Percentiles rank a stretch among this genome's conserved stretches.
Conservation (phyloP, 2,329 filamentous ascomycete species). For the Neurospora sp. region DNA sequence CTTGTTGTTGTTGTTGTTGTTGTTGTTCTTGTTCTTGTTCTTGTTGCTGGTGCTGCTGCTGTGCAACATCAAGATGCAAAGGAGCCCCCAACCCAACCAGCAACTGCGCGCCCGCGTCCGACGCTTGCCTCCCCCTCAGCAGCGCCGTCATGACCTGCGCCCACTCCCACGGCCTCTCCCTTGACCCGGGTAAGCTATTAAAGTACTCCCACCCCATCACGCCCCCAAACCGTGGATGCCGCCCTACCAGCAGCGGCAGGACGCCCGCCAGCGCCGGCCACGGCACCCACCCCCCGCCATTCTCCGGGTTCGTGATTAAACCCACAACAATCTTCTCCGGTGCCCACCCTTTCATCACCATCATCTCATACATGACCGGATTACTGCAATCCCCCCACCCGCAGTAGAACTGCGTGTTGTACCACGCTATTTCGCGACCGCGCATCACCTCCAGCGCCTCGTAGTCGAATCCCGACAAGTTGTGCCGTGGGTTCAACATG, state of each 20-base stretch:
- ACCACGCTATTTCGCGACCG: conserved; percentile 61
- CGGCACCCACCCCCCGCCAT: conserved; percentile 57
- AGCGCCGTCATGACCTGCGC: conserved; percentile 49
- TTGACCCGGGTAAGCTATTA: conserved; percentile 55
- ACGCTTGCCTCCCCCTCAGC: conserved; percentile 20
- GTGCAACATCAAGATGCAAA: background rate
- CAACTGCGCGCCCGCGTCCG: conserved; percentile 4
- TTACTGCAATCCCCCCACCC: conserved; percentile 63
- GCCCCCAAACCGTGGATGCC: conserved; percentile 60
- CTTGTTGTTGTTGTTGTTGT: background rate
- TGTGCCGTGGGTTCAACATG: conserved; percentile 49
- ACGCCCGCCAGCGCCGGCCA: conserved; percentile 47
- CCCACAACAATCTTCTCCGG: conserved; percentile 63
- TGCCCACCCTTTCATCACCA: conserved; percentile 49
- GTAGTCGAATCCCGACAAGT: conserved; percentile 70
- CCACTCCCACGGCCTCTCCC: conserved; percentile 61
- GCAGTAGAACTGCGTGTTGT: conserved; percentile 79
- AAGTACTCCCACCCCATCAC: conserved; percentile 88
- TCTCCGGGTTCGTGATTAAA: conserved; percentile 62
- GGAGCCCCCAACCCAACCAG: background rate
- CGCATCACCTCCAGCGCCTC: conserved; percentile 55
- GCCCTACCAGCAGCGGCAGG: conserved; percentile 43
- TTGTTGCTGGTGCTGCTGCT: background rate
- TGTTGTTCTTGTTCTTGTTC: background rate
- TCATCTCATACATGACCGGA: conserved; percentile 35